These are phyloP conservation scores for Bondarzewia mesenterica DNA, from an alignment of 1,284 basidiomycete genomes.

Conservation along the genomic window DNA sequence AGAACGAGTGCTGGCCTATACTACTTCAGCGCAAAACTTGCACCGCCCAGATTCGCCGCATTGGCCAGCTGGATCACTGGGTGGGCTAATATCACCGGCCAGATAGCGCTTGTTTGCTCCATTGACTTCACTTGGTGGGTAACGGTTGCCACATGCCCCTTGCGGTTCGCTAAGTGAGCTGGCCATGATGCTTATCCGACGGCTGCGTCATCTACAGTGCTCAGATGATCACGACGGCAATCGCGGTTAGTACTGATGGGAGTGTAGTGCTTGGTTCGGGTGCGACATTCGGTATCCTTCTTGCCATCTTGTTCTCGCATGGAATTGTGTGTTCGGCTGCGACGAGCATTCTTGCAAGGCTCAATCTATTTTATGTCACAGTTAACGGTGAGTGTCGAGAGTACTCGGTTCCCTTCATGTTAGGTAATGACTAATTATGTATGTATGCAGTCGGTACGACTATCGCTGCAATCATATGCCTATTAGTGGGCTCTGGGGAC, in stretches of 20 bases:
- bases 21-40: conserved; percentile 67
- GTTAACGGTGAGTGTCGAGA: conserved; percentile 41
- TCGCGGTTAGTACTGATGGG: conserved; percentile 53
- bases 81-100: conserved; percentile 57
- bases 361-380: conserved; percentile 62
- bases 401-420: too few species aligned
- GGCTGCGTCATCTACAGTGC: conserved; percentile 28
- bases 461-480: conserved; percentile 48
- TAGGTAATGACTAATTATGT: conserved; percentile 7
- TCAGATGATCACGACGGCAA: conserved; percentile 69
- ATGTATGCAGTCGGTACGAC: conserved; percentile 43
- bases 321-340: conserved; percentile 66
- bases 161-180: background rate
- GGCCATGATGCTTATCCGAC: background rate
- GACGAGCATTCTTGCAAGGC: conserved; percentile 53
- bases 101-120: conserved; percentile 58
- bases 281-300: conserved; percentile 57
- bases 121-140: conserved; percentile 64
- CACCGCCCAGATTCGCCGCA: conserved; percentile 47
- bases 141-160: background rate
- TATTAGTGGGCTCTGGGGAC: conserved; percentile 48
- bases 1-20: conserved; percentile 67
- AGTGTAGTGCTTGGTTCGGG: conserved; percentile 42
- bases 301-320: conserved; percentile 54
- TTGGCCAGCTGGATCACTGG: conserved; percentile 71